Evolutionary conservation across 164 flowering plant genomes (phyloP).

Genomic region (Nymphaea thermarum): DNA sequence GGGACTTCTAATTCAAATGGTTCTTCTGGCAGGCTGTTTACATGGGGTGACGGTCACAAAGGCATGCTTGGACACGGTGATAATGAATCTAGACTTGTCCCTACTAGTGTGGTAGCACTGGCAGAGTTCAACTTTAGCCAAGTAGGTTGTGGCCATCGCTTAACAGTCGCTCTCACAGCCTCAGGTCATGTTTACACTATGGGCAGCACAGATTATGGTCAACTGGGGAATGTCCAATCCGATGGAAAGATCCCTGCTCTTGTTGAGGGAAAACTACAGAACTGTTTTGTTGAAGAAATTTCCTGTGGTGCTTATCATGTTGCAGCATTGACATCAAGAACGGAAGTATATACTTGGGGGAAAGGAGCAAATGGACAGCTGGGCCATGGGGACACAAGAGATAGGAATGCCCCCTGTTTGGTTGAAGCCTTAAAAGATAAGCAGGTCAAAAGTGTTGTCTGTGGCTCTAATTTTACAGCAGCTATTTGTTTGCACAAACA

Average conservation of each 20-base stretch:
- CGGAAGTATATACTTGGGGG: slow-evolving; percentile 94
- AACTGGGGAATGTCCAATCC: slow-evolving; percentile 51
- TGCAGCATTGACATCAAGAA: slow-evolving; percentile 71
- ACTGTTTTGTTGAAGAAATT: slow-evolving; percentile 58
- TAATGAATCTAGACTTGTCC: slow-evolving; percentile 51
- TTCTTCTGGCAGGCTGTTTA: slow-evolving; percentile 56
- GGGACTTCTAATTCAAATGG: slow-evolving; percentile 20
- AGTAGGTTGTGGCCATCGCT: slow-evolving; percentile 71
- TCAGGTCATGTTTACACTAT: slow-evolving; percentile 71
- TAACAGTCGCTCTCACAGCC: slow-evolving; percentile 68
- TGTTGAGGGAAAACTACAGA: slow-evolving; percentile 41
- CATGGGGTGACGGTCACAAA: slow-evolving; percentile 96
- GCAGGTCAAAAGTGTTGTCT: slow-evolving; percentile 66
- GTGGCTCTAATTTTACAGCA: slow-evolving; percentile 86
- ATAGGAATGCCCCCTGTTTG: slow-evolving; percentile 55
- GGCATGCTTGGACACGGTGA: slow-evolving; percentile 84
- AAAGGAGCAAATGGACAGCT: slow-evolving; percentile 83
- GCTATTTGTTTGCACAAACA: slow-evolving; percentile 71
- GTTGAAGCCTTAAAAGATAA: slow-evolving; percentile 63
- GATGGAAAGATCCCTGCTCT: slow-evolving; percentile 51
- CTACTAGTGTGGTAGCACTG: slow-evolving; percentile 47
- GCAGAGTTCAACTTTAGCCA: slow-evolving; percentile 35
- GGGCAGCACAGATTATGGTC: slow-evolving; percentile 74
- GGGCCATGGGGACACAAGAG: slow-evolving; percentile 75
- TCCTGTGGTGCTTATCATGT: slow-evolving; percentile 86